Evolutionary conservation across 2,329 filamentous ascomycete species (phyloP), one percentile per base, ranked within the genome.

Genomic region (Aspergillus carbonarius): DNA sequence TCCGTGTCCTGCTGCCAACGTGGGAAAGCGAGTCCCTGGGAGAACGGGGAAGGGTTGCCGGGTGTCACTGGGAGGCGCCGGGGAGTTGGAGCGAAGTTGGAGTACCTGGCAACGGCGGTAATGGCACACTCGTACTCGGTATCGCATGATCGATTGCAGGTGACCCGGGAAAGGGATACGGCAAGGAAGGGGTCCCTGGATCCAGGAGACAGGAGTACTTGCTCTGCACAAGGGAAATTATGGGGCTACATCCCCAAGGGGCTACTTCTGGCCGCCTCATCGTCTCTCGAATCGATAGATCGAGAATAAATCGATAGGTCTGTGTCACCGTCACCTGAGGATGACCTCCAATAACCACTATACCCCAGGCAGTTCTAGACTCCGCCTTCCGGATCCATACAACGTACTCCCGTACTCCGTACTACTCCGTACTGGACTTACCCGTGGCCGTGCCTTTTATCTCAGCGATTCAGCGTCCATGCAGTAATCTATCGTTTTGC

Each of bases 81-180:
- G 5, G 2, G 9, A 42, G 39, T 42, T 42, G 39, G 39, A 42
- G 30, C 10, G 50, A 20, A 30, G 50, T 30, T 53, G 25, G 37
- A 54, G 37, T 42, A 32, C 15, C 23, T 53, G n/a, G 23, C 20
- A 42, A 18, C 17, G 17, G n/a, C 12, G 7, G 10, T 12, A 6
- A 10, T 10, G 20, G 13, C 39, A 53, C 34, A 54, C 25, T 18
- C 9, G 18, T 18, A 27, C 17, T n/a, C 9, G 17, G 37, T 13
- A 54, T 18, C 51, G 51, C 37, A 54, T 54, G 51, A 54, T 54
- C 25, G 10, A 8, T 25, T 23, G 23, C 49, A 51, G 34, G 13
- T 51, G 49, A 51, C 49, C 18, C n/a, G 23, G 7, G 7, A 20
- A 27, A 30, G 13, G 50, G 6, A 12, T 15, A 13, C 17, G 37